These are phyloP conservation scores for Lanmaoa pseudosensibilis DNA, from an alignment of 768 basidiomycete genomes.

Conservation along the genomic window DNA sequence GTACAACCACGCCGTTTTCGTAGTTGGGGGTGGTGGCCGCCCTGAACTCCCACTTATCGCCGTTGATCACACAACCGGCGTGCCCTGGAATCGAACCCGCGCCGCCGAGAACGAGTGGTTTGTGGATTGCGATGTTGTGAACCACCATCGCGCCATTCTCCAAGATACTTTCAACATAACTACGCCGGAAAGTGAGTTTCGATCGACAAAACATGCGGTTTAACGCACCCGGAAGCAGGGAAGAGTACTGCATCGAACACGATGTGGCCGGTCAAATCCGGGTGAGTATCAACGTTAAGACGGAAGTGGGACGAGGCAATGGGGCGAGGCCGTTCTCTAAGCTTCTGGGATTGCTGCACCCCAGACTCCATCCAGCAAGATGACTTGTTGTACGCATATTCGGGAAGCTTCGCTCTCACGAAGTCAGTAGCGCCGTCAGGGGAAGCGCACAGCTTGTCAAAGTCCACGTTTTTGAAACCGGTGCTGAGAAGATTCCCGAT, in stretches of 20 bases:
- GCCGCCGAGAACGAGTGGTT: conserved; percentile 28
- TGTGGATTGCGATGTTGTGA: conserved; percentile 29
- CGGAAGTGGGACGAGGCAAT: conserved; percentile 37
- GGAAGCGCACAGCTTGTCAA: conserved; percentile 29
- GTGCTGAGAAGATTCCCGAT: conserved; percentile 30
- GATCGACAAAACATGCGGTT: conserved; percentile 2
- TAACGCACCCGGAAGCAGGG: conserved; percentile 45
- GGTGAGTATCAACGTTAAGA: conserved; percentile 37
- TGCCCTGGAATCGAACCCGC: conserved; percentile 19
- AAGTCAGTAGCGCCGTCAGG: conserved; percentile 23
- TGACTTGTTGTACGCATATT: conserved; percentile 33
- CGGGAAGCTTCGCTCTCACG: conserved; percentile 23
- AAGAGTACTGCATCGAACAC: conserved; percentile 46
- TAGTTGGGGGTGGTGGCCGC: conserved; percentile 27
- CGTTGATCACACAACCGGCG: conserved; percentile 26
- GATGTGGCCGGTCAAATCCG: conserved; percentile 45
- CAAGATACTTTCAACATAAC: conserved; percentile 32
- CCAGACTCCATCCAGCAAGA: conserved; percentile 29
- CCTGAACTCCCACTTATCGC: conserved; percentile 32
- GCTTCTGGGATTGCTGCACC: conserved; percentile 24
- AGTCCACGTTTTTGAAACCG: conserved; percentile 33
- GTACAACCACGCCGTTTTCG: conserved; percentile 23
- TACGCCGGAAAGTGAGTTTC: conserved; percentile 5
- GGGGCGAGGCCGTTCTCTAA: conserved; percentile 33
- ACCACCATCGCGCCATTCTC: conserved; percentile 36